Conservation (phyloP, 1,284 basidiomycete species). For the Ganoderma resinaceum region DNA sequence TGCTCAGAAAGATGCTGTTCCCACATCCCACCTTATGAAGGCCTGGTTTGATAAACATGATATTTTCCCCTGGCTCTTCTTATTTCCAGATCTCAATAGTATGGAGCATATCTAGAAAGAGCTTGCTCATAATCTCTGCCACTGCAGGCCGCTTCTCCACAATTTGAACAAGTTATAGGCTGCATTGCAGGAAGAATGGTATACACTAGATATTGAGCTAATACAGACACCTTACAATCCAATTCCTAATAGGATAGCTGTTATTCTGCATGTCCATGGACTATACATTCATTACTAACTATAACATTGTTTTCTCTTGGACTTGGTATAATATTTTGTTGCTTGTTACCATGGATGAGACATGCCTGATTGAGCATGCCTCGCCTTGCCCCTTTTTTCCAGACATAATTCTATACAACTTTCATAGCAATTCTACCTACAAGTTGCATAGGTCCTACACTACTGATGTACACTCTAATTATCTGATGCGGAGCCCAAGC, state of each 20-base stretch:
- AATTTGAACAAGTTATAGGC: no score
- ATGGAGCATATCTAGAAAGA: conserved; percentile 11
- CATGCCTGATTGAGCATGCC: background rate
- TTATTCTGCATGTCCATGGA: background rate
- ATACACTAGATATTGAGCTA: background rate
- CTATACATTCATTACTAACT: background rate
- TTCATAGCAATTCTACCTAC: no score
- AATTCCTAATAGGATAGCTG: background rate
- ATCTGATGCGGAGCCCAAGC: no score
- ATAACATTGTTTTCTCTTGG: background rate
- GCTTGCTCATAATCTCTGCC: background rate
- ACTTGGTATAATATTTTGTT: background rate
- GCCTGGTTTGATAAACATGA: no score
- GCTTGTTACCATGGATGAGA: background rate
- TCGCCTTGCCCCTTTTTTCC: background rate
- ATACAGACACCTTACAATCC: conserved; percentile 1
- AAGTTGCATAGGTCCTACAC: no score
- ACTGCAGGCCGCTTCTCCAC: background rate
- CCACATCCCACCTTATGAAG: no score
- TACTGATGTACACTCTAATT: no score
- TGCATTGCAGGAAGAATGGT: conserved; percentile 9
- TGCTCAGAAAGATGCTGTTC: no score
- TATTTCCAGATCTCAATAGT: conserved; percentile 45
- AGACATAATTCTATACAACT: no score
- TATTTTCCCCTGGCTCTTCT: background rate